phyloP scores from a whole-genome alignment of 2,329 filamentous ascomycete genomes.

The Tolypocladium tropicale region DNA sequence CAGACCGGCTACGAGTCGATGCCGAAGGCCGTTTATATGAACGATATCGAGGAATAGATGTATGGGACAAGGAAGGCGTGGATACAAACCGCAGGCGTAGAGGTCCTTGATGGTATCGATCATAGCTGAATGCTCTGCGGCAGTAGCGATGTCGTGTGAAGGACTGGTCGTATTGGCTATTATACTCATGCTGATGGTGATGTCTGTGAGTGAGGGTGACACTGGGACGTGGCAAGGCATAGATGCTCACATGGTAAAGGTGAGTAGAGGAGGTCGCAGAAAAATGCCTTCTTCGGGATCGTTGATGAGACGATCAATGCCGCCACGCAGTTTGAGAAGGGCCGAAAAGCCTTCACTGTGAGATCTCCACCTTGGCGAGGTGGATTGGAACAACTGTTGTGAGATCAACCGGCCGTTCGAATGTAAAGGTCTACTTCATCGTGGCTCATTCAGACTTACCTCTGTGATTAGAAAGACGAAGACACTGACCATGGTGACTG shows the following conservation, averaged over 20 bases:
- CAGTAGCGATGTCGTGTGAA: neutral
- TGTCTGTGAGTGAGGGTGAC: neutral
- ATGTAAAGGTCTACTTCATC: neutral
- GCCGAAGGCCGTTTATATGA: conserved; percentile 4
- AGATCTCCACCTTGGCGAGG: neutral
- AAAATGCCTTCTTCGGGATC: neutral
- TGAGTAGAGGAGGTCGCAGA: neutral
- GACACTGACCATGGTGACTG: neutral
- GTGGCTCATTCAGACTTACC: neutral
- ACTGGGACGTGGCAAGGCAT: neutral
- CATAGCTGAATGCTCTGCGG: neutral
- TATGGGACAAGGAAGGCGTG: conserved; percentile 4
- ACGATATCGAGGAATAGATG: conserved; percentile 4
- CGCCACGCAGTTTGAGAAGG: neutral
- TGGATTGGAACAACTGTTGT: neutral
- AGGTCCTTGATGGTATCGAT: neutral
- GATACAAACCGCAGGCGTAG: conserved; percentile 1
- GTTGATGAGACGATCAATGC: neutral
- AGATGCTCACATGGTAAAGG: neutral
- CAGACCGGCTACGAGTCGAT: neutral
- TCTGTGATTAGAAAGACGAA: neutral
- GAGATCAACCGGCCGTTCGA: neutral
- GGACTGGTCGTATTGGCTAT: neutral
- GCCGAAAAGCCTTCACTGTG: neutral
- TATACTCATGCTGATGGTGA: neutral